Evolutionary conservation across 1,284 basidiomycete genomes (phyloP), one percentile per base, ranked within the genome.

Genomic region (Mrakiaceae sp.): DNA sequence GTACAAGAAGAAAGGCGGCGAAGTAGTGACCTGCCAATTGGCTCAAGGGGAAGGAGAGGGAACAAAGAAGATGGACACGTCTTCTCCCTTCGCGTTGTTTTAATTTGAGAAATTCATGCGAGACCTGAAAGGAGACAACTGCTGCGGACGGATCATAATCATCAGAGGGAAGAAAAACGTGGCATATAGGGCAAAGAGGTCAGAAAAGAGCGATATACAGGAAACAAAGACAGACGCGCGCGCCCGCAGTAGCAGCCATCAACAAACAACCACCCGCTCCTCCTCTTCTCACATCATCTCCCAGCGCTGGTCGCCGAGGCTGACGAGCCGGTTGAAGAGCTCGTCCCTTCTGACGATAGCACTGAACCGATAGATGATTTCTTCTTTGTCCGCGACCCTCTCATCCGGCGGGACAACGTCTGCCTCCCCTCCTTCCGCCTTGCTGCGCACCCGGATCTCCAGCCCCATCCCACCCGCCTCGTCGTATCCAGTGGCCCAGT

Each of bases 381-480:
- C 55, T 16, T 50, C 58, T 10, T 55, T 66, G n/a, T 70, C 60
- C 56, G 59, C 55, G n/a, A 70, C 46, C 53, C 56, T 63, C 39
- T 70, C 69, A 51, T 60, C 66, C 40, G 60, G 48, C n/a, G 63
- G 46, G 3, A 39, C 47, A 44, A 16, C 60, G 16, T n/a, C 42
- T 11, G 44, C 58, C 49, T 53, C 56, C 9, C 16, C 62, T 14
- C 39, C 43, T 42, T 40, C 51, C 27, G 53, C 62, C 1, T 48
- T n/a, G 39, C 59, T 42, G 52, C 49, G 60, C 12, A 71, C 57
- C 48, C 56, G 65, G 43, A 72, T 59, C 39, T 70, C 70, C 51
- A 72, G n/a, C 2, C 71, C 71, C 12, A 68, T 70, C 9, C 70
- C 71, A n/a, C 70, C 71, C n/a, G 69, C 70, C 43, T 69, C 69